Conservation (phyloP, 202 grass and related monocot genomes). For the Eragrostis tef region DNA sequence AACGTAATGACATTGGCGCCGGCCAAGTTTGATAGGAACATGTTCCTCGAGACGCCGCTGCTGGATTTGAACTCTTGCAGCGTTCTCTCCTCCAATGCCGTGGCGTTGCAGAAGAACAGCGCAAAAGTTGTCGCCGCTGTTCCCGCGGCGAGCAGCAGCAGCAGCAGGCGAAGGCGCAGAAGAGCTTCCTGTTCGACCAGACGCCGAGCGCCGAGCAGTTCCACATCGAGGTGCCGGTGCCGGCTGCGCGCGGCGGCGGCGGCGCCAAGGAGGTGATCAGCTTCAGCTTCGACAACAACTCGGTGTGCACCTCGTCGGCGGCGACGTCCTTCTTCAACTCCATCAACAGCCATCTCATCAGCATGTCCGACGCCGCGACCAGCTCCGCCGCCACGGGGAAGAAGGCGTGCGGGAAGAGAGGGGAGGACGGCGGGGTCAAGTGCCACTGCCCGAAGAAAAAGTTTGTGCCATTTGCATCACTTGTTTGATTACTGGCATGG, state of each 20-base stretch:
- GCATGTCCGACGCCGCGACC: conserved; percentile 50
- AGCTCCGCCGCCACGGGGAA: conserved; percentile 56
- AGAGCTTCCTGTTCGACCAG: conserved; percentile 68
- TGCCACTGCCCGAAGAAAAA: conserved; percentile 95
- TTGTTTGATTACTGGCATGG: not conserved
- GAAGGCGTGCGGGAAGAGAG: conserved; percentile 60
- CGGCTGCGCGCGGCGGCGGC: conserved; percentile 32
- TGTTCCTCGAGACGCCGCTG: conserved; percentile 70
- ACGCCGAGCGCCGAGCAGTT: conserved; percentile 51
- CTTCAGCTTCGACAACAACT: conserved; percentile 90
- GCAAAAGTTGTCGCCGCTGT: not conserved
- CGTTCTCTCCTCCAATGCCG: conserved; percentile 5
- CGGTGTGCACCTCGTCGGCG: conserved; percentile 60
- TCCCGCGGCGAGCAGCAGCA: conserved; percentile 23
- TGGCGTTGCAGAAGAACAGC: conserved; percentile 10
- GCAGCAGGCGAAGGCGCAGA: conserved; percentile 36
- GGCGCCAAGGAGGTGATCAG: conserved; percentile 63
- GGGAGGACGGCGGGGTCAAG: conserved; percentile 60
- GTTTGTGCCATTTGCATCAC: conserved; percentile 35
- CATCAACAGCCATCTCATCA: conserved; percentile 79
- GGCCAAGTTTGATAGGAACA: conserved; percentile 55
- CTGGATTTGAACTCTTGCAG: conserved; percentile 48
- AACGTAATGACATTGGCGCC: too few relatives aligned
- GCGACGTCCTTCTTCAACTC: conserved; percentile 76
- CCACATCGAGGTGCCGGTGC: conserved; percentile 53